Conservation (phyloP, 176 grass and related monocot species). For the Pharus latifolius region DNA sequence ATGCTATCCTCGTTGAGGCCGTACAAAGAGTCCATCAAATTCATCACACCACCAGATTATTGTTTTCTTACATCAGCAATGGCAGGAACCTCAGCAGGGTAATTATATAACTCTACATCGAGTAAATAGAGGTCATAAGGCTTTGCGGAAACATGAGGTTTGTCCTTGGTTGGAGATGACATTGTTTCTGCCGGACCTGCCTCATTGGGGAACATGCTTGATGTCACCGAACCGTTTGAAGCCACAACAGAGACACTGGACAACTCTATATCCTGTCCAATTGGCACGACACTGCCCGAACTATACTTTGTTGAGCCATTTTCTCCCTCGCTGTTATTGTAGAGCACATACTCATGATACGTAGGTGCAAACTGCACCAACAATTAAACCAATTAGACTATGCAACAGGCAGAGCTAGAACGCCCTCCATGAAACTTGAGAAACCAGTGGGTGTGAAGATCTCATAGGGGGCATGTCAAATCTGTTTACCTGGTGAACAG, state of each 20-base stretch:
- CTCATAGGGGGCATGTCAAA: not conserved
- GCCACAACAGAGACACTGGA: slow-evolving; percentile 8
- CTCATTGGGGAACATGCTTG: slow-evolving; percentile 4
- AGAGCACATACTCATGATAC: slow-evolving; percentile 90
- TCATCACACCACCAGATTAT: slow-evolving; percentile 8
- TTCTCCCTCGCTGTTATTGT: slow-evolving; percentile 45
- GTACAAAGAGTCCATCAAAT: not conserved
- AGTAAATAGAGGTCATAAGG: slow-evolving; percentile 40
- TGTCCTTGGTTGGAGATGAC: slow-evolving; percentile 38
- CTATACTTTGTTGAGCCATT: slow-evolving; percentile 56
- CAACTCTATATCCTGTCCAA: slow-evolving; percentile 55
- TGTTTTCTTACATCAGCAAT: slow-evolving; percentile 10
- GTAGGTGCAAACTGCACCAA: slow-evolving; percentile 68
- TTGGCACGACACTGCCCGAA: slow-evolving; percentile 49
- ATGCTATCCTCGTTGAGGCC: not conserved
- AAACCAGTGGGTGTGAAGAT: not conserved
- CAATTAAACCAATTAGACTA: not conserved
- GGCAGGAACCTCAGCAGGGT: slow-evolving; percentile 40
- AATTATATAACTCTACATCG: slow-evolving; percentile 37
- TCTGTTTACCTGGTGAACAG: slow-evolving; percentile 81
- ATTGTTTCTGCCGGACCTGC: slow-evolving; percentile 38
- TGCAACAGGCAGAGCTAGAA: not conserved
- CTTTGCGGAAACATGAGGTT: slow-evolving; percentile 9
- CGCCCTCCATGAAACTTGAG: not conserved
- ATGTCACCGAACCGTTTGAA: slow-evolving; percentile 9